Base-by-base conservation (phyloP, 1,284 basidiomycete species). In the Entoloma clypeatum region DNA sequence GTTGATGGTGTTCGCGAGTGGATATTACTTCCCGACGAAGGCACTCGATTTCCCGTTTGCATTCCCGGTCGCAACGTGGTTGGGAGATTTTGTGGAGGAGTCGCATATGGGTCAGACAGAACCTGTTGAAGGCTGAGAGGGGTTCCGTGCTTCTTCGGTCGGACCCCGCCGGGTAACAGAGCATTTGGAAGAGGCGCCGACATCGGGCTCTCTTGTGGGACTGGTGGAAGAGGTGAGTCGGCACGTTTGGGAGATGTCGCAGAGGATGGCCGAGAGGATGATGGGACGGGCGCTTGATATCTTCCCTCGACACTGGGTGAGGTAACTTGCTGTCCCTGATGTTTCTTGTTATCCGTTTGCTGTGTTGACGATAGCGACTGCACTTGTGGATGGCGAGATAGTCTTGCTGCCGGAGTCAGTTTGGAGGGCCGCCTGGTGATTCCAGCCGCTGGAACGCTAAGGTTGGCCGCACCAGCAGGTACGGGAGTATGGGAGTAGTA, bases 401-500 rank as follows among this genome's bases (percentile, higher is more conserved):
- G 49, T 35, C 59, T 49, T 22, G 60, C 59, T 5, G 50, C 48
- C 8, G 55, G 53, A 13, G 52, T 39, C 8, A 61, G 40, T 36
- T 61, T 60, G 11, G 58, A 60, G 13, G 58, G 58, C 21, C 53
- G 47, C 41, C 57, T 49, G 24, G 38, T 33, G 14, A 58, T 37
- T 11, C 28, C 30, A 35, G 13, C 37, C 8, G 28, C 32, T 18
- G 43, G 42, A 10, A 33, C 29, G 9, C 28, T n/a, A 16, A 43
- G 39, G 21, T 24, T 36, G 30, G 36, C 42, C 28, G 38, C 30
- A 7, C 43, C 26, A 7, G 48, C 34, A 13, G 75, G 74, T 3
- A 73, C 68, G 4, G 79, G 77, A 2, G 70, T 68, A 39, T 79
- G 74, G 4, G 83, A 68, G 55, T 74, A 87, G 62, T 75, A 88